Evolutionary conservation across 2,329 filamentous ascomycete genomes (phyloP).

Genomic region (Colletotrichum australisinense): DNA sequence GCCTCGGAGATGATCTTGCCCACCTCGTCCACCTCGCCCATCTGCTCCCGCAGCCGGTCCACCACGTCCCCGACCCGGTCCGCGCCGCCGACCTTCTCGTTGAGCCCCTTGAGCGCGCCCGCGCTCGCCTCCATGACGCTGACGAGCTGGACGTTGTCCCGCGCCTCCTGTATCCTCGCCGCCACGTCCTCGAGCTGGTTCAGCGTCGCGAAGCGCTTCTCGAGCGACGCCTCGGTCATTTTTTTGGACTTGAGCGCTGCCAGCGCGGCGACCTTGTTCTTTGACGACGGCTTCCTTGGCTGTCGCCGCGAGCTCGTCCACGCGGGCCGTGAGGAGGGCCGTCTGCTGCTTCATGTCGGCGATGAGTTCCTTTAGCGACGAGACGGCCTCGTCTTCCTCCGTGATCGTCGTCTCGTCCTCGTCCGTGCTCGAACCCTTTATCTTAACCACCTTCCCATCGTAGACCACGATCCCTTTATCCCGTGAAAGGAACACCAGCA

Average conservation of each 20-base stretch:
- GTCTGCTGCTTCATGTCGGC: conserved; percentile 80
- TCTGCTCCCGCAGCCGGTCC: conserved; percentile 81
- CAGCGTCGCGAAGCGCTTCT: conserved; percentile 78
- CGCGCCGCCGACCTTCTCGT: conserved; percentile 80
- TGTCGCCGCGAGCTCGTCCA: conserved; percentile 71
- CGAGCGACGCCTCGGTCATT: conserved; percentile 78
- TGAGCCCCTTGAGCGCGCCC: conserved; percentile 77
- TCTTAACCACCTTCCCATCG: conserved; percentile 79
- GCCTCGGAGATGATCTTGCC: conserved; percentile 78
- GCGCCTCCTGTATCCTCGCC: conserved; percentile 85
- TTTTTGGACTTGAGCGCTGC: conserved; percentile 87
- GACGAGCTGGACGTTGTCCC: conserved; percentile 86
- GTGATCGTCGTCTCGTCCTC: conserved; percentile 67
- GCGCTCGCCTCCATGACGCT: conserved; percentile 84
- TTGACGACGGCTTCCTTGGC: conserved; percentile 78
- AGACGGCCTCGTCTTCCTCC: conserved; percentile 83
- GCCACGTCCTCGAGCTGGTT: conserved; percentile 87
- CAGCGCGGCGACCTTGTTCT: conserved; percentile 81
- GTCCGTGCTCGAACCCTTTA: conserved; percentile 64
- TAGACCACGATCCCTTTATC: conserved; percentile 71
- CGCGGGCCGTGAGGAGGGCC: conserved; percentile 71
- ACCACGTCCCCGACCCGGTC: conserved; percentile 82
- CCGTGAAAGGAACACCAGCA: conserved; percentile 76
- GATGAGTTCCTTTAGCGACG: conserved; percentile 84
- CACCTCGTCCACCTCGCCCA: conserved; percentile 85